Evolutionary conservation across 2,329 filamentous ascomycete genomes (phyloP).

Genomic region (Penicillium sp.): DNA sequence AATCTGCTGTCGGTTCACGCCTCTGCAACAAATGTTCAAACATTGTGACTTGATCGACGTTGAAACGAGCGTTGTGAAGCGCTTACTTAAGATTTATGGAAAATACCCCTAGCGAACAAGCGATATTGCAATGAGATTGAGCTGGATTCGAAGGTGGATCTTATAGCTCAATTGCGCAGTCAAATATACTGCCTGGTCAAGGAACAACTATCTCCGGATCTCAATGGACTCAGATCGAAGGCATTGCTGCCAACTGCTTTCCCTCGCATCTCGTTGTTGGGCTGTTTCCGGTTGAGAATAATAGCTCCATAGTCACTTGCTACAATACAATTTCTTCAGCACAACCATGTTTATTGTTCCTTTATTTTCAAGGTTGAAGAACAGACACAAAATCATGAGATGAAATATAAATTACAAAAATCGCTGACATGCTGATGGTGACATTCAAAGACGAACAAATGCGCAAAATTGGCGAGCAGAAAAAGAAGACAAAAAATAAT

Average conservation of each 20-base stretch:
- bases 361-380: not conserved
- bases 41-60: conserved; percentile 8
- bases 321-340: conserved; percentile 2
- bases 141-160: not conserved
- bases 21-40: not conserved
- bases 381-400: not conserved
- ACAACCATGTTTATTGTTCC: conserved; percentile 2
- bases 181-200: not conserved
- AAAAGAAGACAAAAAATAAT: not conserved
- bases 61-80: conserved; percentile 58
- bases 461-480: too few species aligned
- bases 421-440: not conserved
- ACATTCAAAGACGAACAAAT: not conserved
- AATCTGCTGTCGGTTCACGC: not conserved
- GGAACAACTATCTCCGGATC: not conserved
- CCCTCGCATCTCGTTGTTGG: not conserved
- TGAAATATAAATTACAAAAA: not conserved
- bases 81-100: conserved; percentile 15
- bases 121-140: conserved; percentile 6
- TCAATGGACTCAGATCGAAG: not conserved
- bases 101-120: conserved; percentile 15
- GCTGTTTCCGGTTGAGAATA: conserved; percentile 1
- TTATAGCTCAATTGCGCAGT: not conserved
- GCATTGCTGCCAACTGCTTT: conserved; percentile 1
- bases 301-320: conserved; percentile 3